Base-by-base conservation (phyloP, 805 yeast species). In the Sugiyamaella chiloensis region DNA sequence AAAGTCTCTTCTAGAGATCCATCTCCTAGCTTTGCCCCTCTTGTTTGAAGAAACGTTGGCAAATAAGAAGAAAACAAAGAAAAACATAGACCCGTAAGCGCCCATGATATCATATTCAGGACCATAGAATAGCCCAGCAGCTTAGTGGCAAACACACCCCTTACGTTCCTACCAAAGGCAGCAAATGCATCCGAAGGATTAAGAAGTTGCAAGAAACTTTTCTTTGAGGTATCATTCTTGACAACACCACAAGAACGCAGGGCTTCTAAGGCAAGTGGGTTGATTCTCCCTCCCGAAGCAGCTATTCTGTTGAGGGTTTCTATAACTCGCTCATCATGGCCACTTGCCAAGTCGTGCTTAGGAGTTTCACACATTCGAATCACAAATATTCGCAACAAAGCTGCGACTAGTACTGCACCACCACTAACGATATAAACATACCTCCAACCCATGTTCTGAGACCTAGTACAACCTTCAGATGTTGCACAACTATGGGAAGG, bases 361-460 rank as follows among this genome's bases (percentile, higher is more conserved):
- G 85, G 84, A 31, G 82, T 74, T 58, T 80, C 85, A 46, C 69
- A 72, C 44, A 80, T 70, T 11, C 29, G 29, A 11, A 26, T 26
- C 7, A 72, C 64, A 43, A 77, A 68, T 29, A 80, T 51, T 19
- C 81, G 75, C 11, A 74, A 63, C 46, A 77, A 57, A 5, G 79
- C 78, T 52, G 72, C 71, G 52, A 71, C 66, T 23, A 72, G 47
- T 2, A 80, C 81, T 47, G 80, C 63, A 2, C 75, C 81, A 11
- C 81, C 78, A 57, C 78, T 72, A 14, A 74, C 68, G 59, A 70
- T 78, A 70, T 78, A 75, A 42, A 71, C 67, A 61, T 80, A 80
- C 57, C 85, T 63, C 85, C 85, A 80, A 44, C 85, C 85, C 65
- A 74, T 71, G 61, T 80, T 80, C 29, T 66, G 60, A 11, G 56